Conservation (phyloP, 2,329 filamentous ascomycete species). For the Remersonia thermophila region DNA sequence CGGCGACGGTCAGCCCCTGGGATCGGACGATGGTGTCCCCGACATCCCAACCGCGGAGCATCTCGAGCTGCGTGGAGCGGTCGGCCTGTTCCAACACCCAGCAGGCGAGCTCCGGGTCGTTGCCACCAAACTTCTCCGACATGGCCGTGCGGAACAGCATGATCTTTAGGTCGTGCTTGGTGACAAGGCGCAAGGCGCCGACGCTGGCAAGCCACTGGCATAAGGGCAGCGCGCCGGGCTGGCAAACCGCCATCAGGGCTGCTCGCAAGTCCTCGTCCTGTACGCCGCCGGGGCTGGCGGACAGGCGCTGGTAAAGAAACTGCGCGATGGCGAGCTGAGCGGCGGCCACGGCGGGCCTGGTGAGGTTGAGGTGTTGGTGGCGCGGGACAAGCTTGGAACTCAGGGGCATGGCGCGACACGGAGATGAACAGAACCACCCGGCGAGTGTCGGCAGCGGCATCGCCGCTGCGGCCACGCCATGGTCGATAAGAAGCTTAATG, state of each 20-base stretch:
- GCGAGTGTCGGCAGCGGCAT: neutral
- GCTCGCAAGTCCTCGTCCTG: neutral
- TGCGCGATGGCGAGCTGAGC: neutral
- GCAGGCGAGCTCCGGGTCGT: neutral
- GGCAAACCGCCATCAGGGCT: neutral
- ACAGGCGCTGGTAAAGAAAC: neutral
- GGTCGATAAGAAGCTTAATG: neutral
- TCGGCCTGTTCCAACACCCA: neutral
- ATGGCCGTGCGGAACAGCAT: neutral
- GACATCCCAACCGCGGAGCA: no score
- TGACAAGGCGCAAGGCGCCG: neutral
- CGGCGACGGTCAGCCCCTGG: neutral
- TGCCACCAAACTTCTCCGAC: no score
- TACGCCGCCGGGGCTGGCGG: neutral
- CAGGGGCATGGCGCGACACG: no score
- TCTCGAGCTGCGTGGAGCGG: no score
- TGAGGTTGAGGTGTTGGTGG: neutral
- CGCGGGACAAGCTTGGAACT: neutral
- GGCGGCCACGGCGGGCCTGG: neutral
- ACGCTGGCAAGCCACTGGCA: constrained; percentile 2
- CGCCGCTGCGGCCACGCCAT: neutral
- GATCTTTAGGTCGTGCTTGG: neutral
- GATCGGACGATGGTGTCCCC: neutral
- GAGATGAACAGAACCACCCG: no score
- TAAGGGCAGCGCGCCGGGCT: neutral